Evolutionary conservation across 306 rosid genomes (phyloP), one percentile per base, ranked within the genome.

Genomic region (Prunus persica): DNA sequence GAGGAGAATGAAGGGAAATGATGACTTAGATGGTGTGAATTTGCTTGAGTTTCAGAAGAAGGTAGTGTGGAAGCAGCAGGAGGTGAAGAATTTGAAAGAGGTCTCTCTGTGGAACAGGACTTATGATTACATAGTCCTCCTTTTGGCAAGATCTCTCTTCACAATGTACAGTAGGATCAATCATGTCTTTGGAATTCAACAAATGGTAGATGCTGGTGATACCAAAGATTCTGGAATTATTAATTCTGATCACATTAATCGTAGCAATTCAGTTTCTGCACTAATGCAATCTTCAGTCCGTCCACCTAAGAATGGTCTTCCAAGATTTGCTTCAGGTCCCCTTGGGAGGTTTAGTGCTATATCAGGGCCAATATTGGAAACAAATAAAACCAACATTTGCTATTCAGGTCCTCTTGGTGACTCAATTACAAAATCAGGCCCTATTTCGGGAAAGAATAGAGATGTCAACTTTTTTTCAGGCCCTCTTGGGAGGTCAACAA

Each of bases 311-410:
- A 88, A 78, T 46, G 81, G 70, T 72, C 91, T 41, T 75, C 56
- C 90, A 57, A 89, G 88, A 87, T 96, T 92, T 83, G 88, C 99
- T 27, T 92, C 98, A 1, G 99, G 99, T 68, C 98, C 99, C 75
- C 89, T 91, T 38, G 91, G 91, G 65, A 85, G 75, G 69, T 73
- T 80, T 79, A 41, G 77, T 19, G 80, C 85, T 67, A 82, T 80
- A 66, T 79, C 93, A 20, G 86, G 85, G 61, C 79, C 85, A 65
- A 81, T 75, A 56, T 83, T 64, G 2, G 81, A 75, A 75, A 54
- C 78, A 64, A 77, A 66, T 43, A 87, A 85, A 84, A 55, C 83
- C 67, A 81, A 76, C 79, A 78, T 75, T 84, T 75, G 87, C 84
- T 83, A 80, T 77, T 91, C 94, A 0, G 93, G 96, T 66, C 96